Percentiles rank a stretch among this genome's conserved stretches.
Evolutionary conservation across 805 yeast species (phyloP).

Genomic region (Scheffersomyces ergatensis): DNA sequence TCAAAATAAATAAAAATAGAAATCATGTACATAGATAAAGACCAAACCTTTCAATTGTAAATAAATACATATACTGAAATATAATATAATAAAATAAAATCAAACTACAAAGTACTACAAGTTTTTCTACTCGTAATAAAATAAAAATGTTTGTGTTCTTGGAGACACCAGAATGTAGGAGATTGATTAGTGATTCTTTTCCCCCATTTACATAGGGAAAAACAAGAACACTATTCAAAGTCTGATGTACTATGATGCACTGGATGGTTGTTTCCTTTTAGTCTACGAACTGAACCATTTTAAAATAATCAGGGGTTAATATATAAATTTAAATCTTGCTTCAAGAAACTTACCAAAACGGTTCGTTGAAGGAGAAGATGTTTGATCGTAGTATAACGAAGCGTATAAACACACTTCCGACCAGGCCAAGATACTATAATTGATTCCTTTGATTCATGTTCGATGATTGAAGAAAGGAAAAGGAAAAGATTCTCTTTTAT

Average conservation of each 20-base stretch:
- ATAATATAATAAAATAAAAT: no score
- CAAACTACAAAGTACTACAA: no score
- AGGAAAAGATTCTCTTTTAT: neutral
- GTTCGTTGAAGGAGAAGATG: conserved; percentile 35
- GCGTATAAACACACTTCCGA: no score
- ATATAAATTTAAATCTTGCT: conserved; percentile 24
- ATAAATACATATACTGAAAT: no score
- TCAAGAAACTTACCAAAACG: conserved; percentile 41
- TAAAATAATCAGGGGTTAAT: conserved; percentile 3
- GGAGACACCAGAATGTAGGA: conserved; percentile 47
- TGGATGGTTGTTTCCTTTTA: conserved; percentile 15
- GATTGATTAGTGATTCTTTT: conserved; percentile 2
- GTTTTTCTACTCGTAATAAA: no score
- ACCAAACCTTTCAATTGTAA: no score
- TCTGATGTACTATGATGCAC: conserved; percentile 52
- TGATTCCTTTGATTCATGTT: conserved; percentile 2
- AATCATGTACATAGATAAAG: no score
- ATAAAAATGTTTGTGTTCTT: conserved; percentile 47
- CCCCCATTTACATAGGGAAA: no score
- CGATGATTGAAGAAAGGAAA: conserved; percentile 3
- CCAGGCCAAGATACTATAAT: conserved; percentile 15
- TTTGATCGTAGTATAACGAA: conserved; percentile 19
- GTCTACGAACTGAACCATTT: conserved; percentile 6
- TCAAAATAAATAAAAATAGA: no score
- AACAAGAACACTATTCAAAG: conserved; percentile 11